Percentiles rank a stretch among this genome's conserved stretches.
Conservation (phyloP, 371 early-diverging fungal species). For the Zychaea mexicana region DNA sequence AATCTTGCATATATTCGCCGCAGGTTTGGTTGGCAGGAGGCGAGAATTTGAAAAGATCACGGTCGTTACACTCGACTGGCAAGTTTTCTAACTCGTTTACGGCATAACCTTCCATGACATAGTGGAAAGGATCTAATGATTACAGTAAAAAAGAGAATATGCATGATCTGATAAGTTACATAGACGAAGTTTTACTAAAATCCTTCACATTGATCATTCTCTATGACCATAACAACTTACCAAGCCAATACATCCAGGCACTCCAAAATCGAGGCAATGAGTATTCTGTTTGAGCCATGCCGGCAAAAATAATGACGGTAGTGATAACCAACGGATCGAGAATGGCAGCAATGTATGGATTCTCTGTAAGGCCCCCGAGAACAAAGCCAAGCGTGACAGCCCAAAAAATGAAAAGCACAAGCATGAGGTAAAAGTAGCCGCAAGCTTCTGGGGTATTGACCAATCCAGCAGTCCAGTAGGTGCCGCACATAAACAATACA, state of each 20-base stretch:
- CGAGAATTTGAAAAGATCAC: conserved; percentile 50
- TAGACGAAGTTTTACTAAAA: no score
- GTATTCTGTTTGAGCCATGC: conserved; percentile 65
- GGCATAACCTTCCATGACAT: conserved; percentile 74
- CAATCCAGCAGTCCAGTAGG: no score
- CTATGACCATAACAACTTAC: no score
- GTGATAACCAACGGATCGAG: conserved; percentile 74
- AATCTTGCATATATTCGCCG: conserved; percentile 58
- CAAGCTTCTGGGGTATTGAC: no score
- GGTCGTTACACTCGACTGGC: conserved; percentile 47
- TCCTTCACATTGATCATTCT: no score
- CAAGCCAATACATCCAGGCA: conserved; percentile 72
- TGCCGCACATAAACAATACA: conserved; percentile 58
- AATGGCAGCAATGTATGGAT: conserved; percentile 68
- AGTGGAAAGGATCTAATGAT: conserved; percentile 62
- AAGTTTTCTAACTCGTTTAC: conserved; percentile 66
- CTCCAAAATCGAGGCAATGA: conserved; percentile 78
- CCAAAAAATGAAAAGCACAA: no score
- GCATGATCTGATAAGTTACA: no score
- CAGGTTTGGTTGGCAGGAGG: conserved; percentile 67
- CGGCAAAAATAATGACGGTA: conserved; percentile 69
- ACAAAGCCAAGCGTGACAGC: conserved; percentile 68
- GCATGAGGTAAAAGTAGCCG: no score
- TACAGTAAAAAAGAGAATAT: not conserved
- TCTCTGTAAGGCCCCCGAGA: conserved; percentile 47